Evolutionary conservation across 495 filamentous ascomycete genomes (phyloP).

Genomic region (Aspergillus kassunensis): DNA sequence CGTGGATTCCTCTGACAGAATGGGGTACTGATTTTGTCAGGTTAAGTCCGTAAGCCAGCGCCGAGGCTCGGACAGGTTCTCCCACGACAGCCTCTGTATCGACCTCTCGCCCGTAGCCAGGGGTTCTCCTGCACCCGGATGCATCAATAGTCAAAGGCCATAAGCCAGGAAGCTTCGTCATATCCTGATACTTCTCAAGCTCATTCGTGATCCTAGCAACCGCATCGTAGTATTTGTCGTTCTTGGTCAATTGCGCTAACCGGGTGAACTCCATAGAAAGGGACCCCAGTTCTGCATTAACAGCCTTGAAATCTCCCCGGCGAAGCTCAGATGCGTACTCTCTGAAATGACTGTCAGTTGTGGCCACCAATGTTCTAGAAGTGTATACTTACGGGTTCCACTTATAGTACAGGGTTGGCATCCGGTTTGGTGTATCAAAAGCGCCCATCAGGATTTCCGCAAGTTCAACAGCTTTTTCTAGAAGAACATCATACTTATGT

Average conservation of each 20-base stretch:
- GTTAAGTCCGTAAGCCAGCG: conserved; percentile 3
- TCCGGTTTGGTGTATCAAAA: conserved; percentile 95
- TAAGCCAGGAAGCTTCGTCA: conserved; percentile 73
- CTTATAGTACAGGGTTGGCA: conserved; percentile 83
- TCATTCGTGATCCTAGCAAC: conserved; percentile 87
- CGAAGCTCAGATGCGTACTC: conserved; percentile 60
- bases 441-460: conserved; percentile 85
- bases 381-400: conserved; percentile 65
- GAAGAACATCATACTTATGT: conserved; percentile 60
- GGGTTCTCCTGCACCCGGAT: conserved; percentile 53
- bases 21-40: conserved; percentile 18
- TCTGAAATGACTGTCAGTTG: conserved; percentile 20
- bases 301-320: conserved; percentile 56
- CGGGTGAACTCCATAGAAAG: conserved; percentile 94
- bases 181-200: conserved; percentile 71
- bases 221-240: conserved; percentile 91
- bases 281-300: conserved; percentile 83
- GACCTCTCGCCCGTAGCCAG: conserved; percentile 11
- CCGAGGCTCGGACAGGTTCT: background rate
- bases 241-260: conserved; percentile 82
- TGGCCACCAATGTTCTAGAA: too few relatives aligned
- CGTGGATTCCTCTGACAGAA: conserved; percentile 16
- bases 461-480: conserved; percentile 85
- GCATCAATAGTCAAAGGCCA: conserved; percentile 83
- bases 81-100: conserved; percentile 5